Evolutionary conservation across 1,284 basidiomycete genomes (phyloP).

Genomic region (Ustilago trichophora): DNA sequence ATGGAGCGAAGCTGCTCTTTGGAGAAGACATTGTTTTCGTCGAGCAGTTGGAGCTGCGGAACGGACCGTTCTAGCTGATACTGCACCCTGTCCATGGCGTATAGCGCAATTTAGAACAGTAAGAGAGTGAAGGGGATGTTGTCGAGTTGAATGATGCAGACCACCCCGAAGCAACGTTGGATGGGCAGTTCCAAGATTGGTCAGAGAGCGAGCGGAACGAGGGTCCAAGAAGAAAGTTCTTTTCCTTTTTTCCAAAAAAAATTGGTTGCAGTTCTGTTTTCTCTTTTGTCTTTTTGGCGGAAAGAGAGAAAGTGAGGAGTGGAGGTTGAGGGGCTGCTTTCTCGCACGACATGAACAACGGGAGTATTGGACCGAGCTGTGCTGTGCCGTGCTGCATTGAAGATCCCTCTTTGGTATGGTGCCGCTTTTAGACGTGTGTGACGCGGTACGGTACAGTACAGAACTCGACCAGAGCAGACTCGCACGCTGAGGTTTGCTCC

Average conservation of each 20-base stretch:
- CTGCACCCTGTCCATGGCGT: conserved; percentile 88
- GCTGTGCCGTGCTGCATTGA: not conserved
- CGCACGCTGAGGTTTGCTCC: too few relatives aligned
- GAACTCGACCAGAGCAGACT: too few relatives aligned
- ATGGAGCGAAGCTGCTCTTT: conserved; percentile 78
- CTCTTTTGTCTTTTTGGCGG: not conserved
- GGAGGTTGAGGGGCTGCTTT: not conserved
- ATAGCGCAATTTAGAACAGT: not conserved
- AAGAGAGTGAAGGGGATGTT: too few relatives aligned
- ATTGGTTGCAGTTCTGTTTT: too few relatives aligned
- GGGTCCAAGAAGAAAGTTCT: too few relatives aligned
- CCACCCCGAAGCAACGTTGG: not conserved
- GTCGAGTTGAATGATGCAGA: too few relatives aligned
- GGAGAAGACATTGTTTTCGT: conserved; percentile 85
- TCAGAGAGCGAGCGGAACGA: too few relatives aligned
- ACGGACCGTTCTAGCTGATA: conserved; percentile 96
- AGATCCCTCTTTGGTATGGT: too few relatives aligned
- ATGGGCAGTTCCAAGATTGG: too few relatives aligned
- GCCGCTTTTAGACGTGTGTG: too few relatives aligned
- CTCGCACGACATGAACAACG: conserved; percentile 4
- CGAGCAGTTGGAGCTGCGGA: conserved; percentile 92
- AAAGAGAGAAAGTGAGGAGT: not conserved
- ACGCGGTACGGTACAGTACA: too few relatives aligned
- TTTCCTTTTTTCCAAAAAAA: not conserved
- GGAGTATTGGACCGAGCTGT: not conserved